phyloP scores from a whole-genome alignment of 352 stramenopile genomes.

The Phytophthora chlamydospora region DNA sequence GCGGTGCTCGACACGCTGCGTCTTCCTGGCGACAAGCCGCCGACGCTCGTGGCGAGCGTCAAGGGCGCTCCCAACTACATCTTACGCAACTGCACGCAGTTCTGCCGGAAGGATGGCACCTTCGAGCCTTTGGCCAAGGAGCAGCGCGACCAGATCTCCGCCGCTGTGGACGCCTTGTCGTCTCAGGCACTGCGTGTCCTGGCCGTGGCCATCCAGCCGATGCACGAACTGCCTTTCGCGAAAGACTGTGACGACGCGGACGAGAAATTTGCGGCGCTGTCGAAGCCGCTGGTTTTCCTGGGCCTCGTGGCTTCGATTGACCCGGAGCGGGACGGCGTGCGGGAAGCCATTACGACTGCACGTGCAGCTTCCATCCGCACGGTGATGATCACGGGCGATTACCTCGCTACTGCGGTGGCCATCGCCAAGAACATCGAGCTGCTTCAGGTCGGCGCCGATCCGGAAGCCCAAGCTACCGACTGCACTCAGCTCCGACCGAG shows the following conservation, averaged over 20 bases:
- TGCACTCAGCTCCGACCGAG: conserved; percentile 33
- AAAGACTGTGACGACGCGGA: conserved; percentile 61
- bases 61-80: conserved; percentile 82
- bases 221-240: conserved; percentile 45
- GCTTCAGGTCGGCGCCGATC: conserved; percentile 75
- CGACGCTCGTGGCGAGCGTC: conserved; percentile 57
- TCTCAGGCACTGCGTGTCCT: conserved; percentile 88
- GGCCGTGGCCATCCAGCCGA: conserved; percentile 83
- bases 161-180: conserved; percentile 68
- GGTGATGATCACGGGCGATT: conserved; percentile 96
- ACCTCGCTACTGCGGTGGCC: conserved; percentile 90
- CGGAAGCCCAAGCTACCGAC: conserved; percentile 67
- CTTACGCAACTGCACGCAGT: conserved; percentile 66
- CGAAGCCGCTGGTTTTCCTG: conserved; percentile 87
- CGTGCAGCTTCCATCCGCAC: conserved; percentile 66
- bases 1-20: conserved; percentile 49
- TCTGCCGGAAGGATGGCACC: conserved; percentile 54
- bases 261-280: conserved; percentile 70
- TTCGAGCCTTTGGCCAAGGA: conserved; percentile 46
- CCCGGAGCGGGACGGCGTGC: conserved; percentile 59
- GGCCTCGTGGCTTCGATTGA: conserved; percentile 94
- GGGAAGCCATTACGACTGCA: conserved; percentile 44
- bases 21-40: conserved; percentile 43
- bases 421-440: conserved; percentile 89
- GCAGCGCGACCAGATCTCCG: conserved; percentile 59